Evolutionary conservation across 129 eudicot species (phyloP), one percentile per base, ranked within the genome.

Genomic region (Flaveria bidentis): DNA sequence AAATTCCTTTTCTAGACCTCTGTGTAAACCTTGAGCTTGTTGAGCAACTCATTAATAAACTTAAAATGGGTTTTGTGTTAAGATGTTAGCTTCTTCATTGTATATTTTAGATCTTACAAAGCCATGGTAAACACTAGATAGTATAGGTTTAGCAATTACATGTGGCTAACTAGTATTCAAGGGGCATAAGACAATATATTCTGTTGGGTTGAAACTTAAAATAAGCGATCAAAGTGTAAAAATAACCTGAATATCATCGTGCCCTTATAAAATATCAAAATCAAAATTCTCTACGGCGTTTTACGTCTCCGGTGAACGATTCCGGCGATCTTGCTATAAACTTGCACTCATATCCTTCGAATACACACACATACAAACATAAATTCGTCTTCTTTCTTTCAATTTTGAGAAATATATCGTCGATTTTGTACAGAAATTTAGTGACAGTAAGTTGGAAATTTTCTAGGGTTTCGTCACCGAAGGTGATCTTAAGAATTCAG

Each of bases 401-500:
- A 26, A 51, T 46, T 51, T 80, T 44, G 42, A 45, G 22, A 15
- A 23, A 65, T 26, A 13, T 42, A 28, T 66, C 14, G 1, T 56
- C 69, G 61, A 49, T 70, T 82, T 10, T 36, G 57, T 63, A 36
- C 11, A 71, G 55, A 36, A 69, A 46, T 0, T 51, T 6, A 66
- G 73, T 69, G 66, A 63, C 51, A 36, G 11, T 33, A 64, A 77
- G 51, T 65, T 55, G 39, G 56, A 56, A 69, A 83, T 56, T 73
- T 50, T 50, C 69, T 74, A 73, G 83, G 83, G 83, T 67, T 83
- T 78, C 76, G 22, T 67, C 53, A 36, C 41, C 41, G 41, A 5
- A 36, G 41, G 4, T 36, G 41, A 36, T 36, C 7, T 36, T 36
- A 36, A 36, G 6, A 36, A 36, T 36, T 36, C 7, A 5, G 7